phyloP scores from a whole-genome alignment of 2,329 filamentous ascomycete species.

The Sphaerostilbella broomeana region DNA sequence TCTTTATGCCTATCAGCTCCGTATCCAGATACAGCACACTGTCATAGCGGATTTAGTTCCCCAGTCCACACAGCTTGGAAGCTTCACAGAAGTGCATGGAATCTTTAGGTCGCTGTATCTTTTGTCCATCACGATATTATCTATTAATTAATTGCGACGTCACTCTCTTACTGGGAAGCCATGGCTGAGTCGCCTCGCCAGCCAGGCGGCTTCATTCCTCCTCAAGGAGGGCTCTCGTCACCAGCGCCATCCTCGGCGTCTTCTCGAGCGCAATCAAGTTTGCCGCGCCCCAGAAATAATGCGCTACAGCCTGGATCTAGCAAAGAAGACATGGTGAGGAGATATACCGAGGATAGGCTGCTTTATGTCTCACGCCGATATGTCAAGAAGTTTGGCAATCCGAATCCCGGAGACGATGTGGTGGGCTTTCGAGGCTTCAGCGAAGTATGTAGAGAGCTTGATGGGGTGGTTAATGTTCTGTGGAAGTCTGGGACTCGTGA shows the following conservation, averaged over 20 bases:
- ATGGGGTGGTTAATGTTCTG: slow-evolving; percentile 67
- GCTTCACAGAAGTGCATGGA: too few species aligned
- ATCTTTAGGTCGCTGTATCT: not conserved
- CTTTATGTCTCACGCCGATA: slow-evolving; percentile 51
- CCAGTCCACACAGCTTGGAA: too few species aligned
- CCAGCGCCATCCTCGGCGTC: slow-evolving; percentile 48
- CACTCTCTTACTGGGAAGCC: too few species aligned
- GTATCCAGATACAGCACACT: too few species aligned
- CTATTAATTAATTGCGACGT: too few species aligned
- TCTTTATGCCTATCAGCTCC: too few species aligned
- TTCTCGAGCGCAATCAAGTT: slow-evolving; percentile 29
- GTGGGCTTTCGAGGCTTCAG: slow-evolving; percentile 54
- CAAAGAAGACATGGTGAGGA: slow-evolving; percentile 54
- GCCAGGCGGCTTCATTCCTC: slow-evolving; percentile 48
- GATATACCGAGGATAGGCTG: slow-evolving; percentile 50
- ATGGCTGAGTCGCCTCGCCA: slow-evolving; percentile 14
- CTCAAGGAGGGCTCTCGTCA: slow-evolving; percentile 40
- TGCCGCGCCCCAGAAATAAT: slow-evolving; percentile 50
- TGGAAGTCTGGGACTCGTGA: slow-evolving; percentile 84
- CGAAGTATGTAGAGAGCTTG: slow-evolving; percentile 68
- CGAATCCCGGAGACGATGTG: slow-evolving; percentile 40
- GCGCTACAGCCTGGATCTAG: slow-evolving; percentile 49
- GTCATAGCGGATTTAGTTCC: too few species aligned
- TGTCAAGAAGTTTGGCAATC: slow-evolving; percentile 50
- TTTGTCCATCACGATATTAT: not conserved